Evolutionary conservation across 164 flowering plant species (phyloP), one percentile per base, ranked within the genome.

Genomic region (Aristolochia contorta): DNA sequence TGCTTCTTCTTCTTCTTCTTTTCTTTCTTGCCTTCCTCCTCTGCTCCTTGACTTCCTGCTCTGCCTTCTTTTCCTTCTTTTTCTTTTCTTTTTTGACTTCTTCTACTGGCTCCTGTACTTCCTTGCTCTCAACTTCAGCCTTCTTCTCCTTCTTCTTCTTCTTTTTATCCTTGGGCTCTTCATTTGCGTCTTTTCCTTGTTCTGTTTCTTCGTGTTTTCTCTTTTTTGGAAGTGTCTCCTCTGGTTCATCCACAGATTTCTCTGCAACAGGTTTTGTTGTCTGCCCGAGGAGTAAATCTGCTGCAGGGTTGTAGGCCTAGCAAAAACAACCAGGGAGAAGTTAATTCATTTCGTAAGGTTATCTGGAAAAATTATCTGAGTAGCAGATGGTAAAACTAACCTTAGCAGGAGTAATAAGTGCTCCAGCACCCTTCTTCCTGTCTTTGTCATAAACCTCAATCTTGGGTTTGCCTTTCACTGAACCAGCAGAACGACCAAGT

Each of bases 401-500:
- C 96, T 92, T 89, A 6, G 98, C 91, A 55, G 98, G 59, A 50
- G 91, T 84, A 27, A 87, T 77, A 66, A 92, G 21, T 45, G 76
- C 96, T 13, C 85, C 93, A 25, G 84, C 59, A 12, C 95, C 91
- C 68, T 76, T 77, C 80, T 87, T 90, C 16, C 81, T 65, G 50
- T 93, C 97, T 79, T 86, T 85, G 72, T 85, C 87, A 68, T 93
- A 84, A 46, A 71, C 66, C 71, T 91, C 96, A 16, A 91, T 86
- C 82, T 82, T 85, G 2, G 95, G 88, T 66, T 93, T 93, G 62
- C 99, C 97, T 79, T 88, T 93, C 60, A 79, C 85, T 58, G 97
- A 85, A 0, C 92, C 91, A 59, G 95, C 96, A 58, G 86, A 80
- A 8, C 72, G 84, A 60, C 92, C 77, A 67, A 88, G 72, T 58